These are phyloP conservation scores for Lyophyllum decastes DNA, from an alignment of 768 basidiomycete genomes.

Conservation along the genomic window DNA sequence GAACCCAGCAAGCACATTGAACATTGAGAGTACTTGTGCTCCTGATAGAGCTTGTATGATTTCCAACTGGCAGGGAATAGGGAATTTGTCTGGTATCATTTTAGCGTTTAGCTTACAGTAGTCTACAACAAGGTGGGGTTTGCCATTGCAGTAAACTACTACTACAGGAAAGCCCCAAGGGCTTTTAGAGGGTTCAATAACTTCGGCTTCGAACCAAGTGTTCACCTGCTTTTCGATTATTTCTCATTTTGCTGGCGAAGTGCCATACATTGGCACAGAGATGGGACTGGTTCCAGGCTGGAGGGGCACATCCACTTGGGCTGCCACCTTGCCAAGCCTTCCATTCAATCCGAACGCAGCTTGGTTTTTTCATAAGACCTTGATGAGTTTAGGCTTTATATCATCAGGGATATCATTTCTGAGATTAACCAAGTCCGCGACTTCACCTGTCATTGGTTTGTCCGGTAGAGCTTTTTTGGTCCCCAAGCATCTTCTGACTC, in stretches of 20 bases:
- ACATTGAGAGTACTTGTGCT: constrained; percentile 28
- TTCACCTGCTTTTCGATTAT: too few relatives aligned
- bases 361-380: constrained; percentile 7
- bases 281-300: constrained; percentile 26
- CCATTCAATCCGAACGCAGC: background rate
- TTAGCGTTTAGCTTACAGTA: constrained; percentile 19
- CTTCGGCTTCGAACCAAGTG: too few relatives aligned
- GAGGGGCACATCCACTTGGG: constrained; percentile 26
- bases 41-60: constrained; percentile 26
- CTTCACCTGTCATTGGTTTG: background rate
- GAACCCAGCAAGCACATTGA: constrained; percentile 41
- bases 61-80: constrained; percentile 19
- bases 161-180: constrained; percentile 37
- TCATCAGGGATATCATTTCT: background rate
- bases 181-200: too few relatives aligned
- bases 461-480: constrained; percentile 24
- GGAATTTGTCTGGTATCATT: constrained; percentile 23
- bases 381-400: constrained; percentile 7
- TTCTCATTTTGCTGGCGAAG: constrained; percentile 27
- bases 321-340: too few relatives aligned
- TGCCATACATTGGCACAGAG: constrained; percentile 22
- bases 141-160: too few relatives aligned
- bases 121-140: too few relatives aligned
- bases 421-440: background rate
- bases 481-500: too few relatives aligned